Percentiles rank a stretch among this genome's conserved stretches.
phyloP scores from a whole-genome alignment of 805 yeast genomes.

The Metschnikowia picachoensis region DNA sequence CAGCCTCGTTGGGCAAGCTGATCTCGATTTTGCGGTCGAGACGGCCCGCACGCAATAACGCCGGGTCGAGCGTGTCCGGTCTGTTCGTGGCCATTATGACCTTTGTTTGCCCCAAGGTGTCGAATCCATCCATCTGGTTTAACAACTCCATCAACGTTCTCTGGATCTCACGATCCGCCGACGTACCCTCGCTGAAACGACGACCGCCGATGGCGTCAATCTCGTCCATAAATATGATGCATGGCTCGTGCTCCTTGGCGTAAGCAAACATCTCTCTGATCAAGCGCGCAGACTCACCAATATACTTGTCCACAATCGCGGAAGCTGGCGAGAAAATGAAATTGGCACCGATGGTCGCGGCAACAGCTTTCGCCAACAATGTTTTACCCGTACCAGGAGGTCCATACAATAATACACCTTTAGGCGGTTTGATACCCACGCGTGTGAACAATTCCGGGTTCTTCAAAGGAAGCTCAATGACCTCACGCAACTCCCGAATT shows the following conservation, averaged over 20 bases:
- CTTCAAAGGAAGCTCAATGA: conserved; percentile 92
- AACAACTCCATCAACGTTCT: conserved; percentile 95
- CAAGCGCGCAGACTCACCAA: conserved; percentile 95
- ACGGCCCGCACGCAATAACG: conserved; percentile 94
- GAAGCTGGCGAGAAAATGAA: conserved; percentile 98
- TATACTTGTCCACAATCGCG: conserved; percentile 95
- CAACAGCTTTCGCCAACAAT: conserved; percentile 92
- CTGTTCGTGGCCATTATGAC: conserved; percentile 99
- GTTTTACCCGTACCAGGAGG: conserved; percentile 99
- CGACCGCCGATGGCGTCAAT: conserved; percentile 99
- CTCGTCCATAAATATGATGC: conserved; percentile 98
- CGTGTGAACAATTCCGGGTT: conserved; percentile 94
- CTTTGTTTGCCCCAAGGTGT: conserved; percentile 92
- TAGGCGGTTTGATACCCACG: conserved; percentile 98
- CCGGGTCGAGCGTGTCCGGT: conserved; percentile 98
- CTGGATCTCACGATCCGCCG: conserved; percentile 98
- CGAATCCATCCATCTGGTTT: conserved; percentile 98
- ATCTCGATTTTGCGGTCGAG: conserved; percentile 95
- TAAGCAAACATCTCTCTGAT: conserved; percentile 97
- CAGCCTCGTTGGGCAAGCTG: conserved; percentile 92
- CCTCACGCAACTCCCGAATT: conserved; percentile 94
- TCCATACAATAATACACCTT: conserved; percentile 93
- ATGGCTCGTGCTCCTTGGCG: conserved; percentile 97
- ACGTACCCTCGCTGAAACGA: conserved; percentile 95
- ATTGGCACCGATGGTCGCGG: conserved; percentile 97